Base-by-base conservation (phyloP, 2,329 filamentous ascomycete genomes). In the Zymoseptoria passerinii region DNA sequence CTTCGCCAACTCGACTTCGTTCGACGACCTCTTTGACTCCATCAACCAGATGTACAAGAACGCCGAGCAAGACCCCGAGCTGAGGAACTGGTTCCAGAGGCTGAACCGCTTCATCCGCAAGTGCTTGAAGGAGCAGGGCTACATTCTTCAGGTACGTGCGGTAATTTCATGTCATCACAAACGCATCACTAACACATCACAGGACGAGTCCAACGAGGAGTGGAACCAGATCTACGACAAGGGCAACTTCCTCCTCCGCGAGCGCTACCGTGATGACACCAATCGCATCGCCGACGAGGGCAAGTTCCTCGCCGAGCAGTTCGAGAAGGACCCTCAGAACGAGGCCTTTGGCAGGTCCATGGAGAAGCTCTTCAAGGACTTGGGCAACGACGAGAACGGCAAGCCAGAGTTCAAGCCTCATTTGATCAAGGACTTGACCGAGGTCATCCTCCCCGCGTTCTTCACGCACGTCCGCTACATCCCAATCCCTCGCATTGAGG, bases 1-100 rank as follows among this genome's bases (percentile, higher is more conserved):
- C 52, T 97, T 96, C 68, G 94, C 94, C 71, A 97, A 99, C 74
- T 87, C 87, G 69, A 97, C 94, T 8, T 96, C 92, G 0, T 84
- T 86, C 35, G 87, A 95, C 63, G 90, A 95, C 65, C 78, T 97
- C 3, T 90, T 94, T 77, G 85, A 88, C 18, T 85, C 91, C 0
- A 87, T 99, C 73, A 87, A 91, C 65, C 82, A 85, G 63, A 86
- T 99, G 66, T 97, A 97, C 78, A 78, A 80, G 53, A 90, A 95
- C 72, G 91, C 94, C 4, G 90, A 97, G 63, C 81, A 81, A 19
- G 94, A 99, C 65, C 84, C 87, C 0, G 90, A 97, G 70, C 82
- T 99, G 56, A 90, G 87, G 74, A 79, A 83, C 58, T 99, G 92
- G 92, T 96, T 97, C 83, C 88, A 84, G 75, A 77, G 83, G 20